Conservation (phyloP, 2,329 filamentous ascomycete species). For the Phyllosticta citrichinensis region DNA sequence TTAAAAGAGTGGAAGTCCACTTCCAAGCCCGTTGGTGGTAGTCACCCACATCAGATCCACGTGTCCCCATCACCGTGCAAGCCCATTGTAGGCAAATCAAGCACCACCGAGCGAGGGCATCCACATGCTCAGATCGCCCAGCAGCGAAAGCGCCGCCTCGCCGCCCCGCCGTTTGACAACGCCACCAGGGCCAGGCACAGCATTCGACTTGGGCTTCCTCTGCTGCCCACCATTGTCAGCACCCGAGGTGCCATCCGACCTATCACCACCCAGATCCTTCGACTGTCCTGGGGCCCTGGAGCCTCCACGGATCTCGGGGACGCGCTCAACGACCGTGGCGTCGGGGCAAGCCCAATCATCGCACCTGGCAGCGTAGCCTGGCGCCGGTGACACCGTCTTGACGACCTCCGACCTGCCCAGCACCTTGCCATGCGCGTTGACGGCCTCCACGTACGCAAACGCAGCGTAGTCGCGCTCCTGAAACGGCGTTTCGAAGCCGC, state of each 20-base stretch:
- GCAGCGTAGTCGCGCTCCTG: neutral
- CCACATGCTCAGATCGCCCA: neutral
- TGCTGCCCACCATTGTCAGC: neutral
- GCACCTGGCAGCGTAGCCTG: slow-evolving; percentile 3
- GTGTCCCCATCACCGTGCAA: neutral
- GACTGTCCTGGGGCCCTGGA: neutral
- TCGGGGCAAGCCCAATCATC: slow-evolving; percentile 4
- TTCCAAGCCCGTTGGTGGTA: no score
- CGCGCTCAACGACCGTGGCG: slow-evolving; percentile 1
- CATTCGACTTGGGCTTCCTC: neutral
- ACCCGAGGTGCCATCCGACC: neutral
- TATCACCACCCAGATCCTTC: neutral
- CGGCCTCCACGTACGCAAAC: slow-evolving; percentile 1
- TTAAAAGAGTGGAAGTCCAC: no score
- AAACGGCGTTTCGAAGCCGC: slow-evolving; percentile 9
- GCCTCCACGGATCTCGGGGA: neutral
- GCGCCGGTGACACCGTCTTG: slow-evolving; percentile 9
- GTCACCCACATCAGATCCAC: no score
- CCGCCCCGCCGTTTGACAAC: neutral
- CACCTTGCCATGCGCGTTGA: neutral
- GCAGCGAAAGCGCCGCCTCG: neutral
- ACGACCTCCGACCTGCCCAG: neutral
- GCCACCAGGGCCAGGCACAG: neutral
- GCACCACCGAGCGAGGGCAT: neutral
- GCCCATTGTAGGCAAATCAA: neutral